Conservation (phyloP, 1,284 basidiomycete genomes). For the Blastosporella zonata region DNA sequence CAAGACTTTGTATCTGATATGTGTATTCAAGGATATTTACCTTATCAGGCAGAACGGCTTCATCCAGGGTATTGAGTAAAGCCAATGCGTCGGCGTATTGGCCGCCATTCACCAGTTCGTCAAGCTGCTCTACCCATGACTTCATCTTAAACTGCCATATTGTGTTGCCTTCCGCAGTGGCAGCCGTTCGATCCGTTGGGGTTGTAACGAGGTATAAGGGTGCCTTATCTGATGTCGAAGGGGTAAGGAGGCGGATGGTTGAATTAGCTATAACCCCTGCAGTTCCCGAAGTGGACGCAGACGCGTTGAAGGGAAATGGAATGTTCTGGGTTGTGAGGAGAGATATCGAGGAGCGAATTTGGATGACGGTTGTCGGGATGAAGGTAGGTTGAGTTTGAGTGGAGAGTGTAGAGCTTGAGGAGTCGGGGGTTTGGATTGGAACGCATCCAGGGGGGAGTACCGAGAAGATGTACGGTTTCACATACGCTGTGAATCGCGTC, state of each 20-base stretch:
- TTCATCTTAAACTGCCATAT: conserved; percentile 78
- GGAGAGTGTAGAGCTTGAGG: conserved; percentile 24
- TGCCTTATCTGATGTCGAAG: conserved; percentile 50
- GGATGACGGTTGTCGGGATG: conserved; percentile 60
- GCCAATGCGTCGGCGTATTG: conserved; percentile 81
- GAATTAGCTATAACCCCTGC: conserved; percentile 37
- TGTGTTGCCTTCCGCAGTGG: conserved; percentile 64
- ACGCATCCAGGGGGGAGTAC: conserved; percentile 69
- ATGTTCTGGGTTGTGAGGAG: conserved; percentile 64
- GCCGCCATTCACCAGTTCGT: conserved; percentile 75
- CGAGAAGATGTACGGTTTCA: conserved; percentile 85
- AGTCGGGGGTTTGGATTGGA: conserved; percentile 30
- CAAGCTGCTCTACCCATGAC: conserved; percentile 79
- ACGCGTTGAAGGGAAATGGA: conserved; percentile 55
- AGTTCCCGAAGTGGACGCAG: conserved; percentile 25
- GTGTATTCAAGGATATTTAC: conserved; percentile 31
- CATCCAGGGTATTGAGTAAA: conserved; percentile 73
- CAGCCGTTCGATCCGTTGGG: conserved; percentile 65
- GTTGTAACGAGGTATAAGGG: conserved; percentile 70
- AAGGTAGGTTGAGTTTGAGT: conserved; percentile 27
- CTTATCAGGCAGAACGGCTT: conserved; percentile 63
- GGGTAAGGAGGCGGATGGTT: conserved; percentile 56
- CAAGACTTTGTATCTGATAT: neutral
- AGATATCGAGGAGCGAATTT: conserved; percentile 79
- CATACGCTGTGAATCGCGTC: conserved; percentile 49